Evolutionary conservation across 768 basidiomycete species (phyloP).

Genomic region (Kwoniella europaea): DNA sequence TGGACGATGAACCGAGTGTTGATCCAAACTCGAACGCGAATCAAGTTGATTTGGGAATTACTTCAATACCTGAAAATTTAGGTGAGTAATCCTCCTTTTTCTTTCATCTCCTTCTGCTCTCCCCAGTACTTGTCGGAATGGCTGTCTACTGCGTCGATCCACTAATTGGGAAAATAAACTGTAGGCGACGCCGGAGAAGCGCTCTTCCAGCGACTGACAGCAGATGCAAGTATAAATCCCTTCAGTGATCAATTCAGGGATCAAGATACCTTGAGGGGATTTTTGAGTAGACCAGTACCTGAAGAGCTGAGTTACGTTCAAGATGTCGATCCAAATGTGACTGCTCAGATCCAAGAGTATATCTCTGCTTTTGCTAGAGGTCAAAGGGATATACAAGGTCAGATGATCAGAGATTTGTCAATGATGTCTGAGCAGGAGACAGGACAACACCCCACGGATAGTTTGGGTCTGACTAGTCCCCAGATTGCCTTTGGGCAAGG

Average conservation of each 20-base stretch:
- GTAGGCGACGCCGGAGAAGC: background rate
- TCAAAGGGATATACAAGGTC: background rate
- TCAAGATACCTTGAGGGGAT: background rate
- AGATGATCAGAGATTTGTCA: background rate
- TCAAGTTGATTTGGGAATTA: no score
- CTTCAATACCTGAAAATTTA: no score
- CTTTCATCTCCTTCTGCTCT: no score
- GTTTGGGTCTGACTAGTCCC: no score
- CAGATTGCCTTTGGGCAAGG: no score
- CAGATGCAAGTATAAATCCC: background rate
- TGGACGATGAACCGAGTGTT: background rate
- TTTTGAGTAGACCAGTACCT: background rate
- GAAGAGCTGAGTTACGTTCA: background rate
- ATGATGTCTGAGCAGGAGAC: no score
- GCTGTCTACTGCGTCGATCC: no score
- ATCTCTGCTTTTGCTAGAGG: background rate
- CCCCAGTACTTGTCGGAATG: no score
- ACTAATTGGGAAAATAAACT: background rate
- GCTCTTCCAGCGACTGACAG: background rate
- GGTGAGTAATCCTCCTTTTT: no score
- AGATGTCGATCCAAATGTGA: background rate
- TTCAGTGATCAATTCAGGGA: background rate
- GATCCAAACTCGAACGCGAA: no score
- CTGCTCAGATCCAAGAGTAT: background rate
- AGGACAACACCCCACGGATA: no score